Evolutionary conservation across 495 filamentous ascomycete genomes (phyloP).

Genomic region (Aspergillus leporis): DNA sequence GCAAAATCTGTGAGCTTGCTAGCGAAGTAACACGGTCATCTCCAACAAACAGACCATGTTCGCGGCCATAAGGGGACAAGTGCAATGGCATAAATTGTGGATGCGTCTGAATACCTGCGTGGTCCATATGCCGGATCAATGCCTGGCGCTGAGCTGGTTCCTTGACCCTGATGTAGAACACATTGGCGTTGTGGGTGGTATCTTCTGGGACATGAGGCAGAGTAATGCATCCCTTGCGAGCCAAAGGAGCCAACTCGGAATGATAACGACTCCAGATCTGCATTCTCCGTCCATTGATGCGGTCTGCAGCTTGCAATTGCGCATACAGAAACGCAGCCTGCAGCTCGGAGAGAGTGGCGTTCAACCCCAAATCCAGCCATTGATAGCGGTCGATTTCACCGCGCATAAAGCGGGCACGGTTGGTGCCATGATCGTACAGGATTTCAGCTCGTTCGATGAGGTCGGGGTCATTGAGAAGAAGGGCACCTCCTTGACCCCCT

Average conservation of each 20-base stretch:
- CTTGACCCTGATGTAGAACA: constrained; percentile 18
- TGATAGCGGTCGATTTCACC: constrained; percentile 20
- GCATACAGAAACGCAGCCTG: constrained; percentile 25
- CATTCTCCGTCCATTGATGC: constrained; percentile 12
- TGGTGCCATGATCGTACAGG: constrained; percentile 25
- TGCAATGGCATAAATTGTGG: constrained; percentile 23
- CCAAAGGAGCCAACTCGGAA: constrained; percentile 8
- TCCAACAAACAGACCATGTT: constrained; percentile 5
- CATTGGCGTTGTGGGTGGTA: constrained; percentile 18
- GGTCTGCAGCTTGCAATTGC: constrained; percentile 21
- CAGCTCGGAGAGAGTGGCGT: constrained; percentile 18
- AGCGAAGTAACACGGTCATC: constrained; percentile 11
- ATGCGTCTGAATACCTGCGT: constrained; percentile 7
- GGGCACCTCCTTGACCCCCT: constrained; percentile 21
- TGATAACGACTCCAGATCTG: constrained; percentile 7
- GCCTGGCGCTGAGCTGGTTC: not conserved
- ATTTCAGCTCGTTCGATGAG: constrained; percentile 17
- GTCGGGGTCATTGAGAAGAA: constrained; percentile 19
- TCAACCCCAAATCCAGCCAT: constrained; percentile 22
- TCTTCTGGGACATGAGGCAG: constrained; percentile 4
- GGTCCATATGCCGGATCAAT: constrained; percentile 9
- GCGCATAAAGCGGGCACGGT: constrained; percentile 19
- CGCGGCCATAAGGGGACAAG: constrained; percentile 4
- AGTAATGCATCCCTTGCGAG: not conserved
- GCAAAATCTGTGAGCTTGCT: constrained; percentile 12